Evolutionary conservation across 1,284 basidiomycete species (phyloP), one percentile per base, ranked within the genome.

Genomic region (Puccinia novopanici): DNA sequence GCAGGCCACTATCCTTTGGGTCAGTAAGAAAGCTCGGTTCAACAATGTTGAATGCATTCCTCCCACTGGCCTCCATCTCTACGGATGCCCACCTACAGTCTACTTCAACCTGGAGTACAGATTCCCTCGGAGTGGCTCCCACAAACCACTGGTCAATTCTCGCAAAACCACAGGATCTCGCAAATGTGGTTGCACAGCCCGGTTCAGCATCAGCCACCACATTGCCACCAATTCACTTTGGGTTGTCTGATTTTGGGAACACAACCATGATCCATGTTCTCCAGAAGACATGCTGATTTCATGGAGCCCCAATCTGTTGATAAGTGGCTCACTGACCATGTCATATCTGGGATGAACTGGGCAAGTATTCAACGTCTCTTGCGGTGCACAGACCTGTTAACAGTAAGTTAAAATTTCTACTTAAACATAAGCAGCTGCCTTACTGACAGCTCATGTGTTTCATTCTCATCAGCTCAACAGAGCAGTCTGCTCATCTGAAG

Each of bases 171-270:
- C n/a, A n/a, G n/a, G n/a, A n/a, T n/a, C n/a, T n/a, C n/a, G n/a
- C n/a, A n/a, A n/a, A n/a, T n/a, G n/a, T 48, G 65, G 42, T 4
- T 68, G 65, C 10, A n/a, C 0, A 15, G 4, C n/a, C 8, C 9
- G 5, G 27, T 48, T 48, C n/a, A 12, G 5, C 42, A 48, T 48
- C 48, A 24, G 10, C 4, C 40, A 24, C 12, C 9, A 68, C n/a
- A 45, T 68, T 10, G 0, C 4, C 13, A 48, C 42, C 3, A 68
- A 68, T 27, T 48, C n/a, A n/a, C n/a, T n/a, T n/a, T n/a, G n/a
- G n/a, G n/a, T n/a, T n/a, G n/a, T n/a, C n/a, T 68, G 65, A 40
- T 48, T 24, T n/a, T 48, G 65, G 65, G 15, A 50, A 10, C 65
- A 68, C n/a, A 45, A 68, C 17, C 65, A 48, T 30, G 24, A 48